These are phyloP conservation scores for Diaporthe citrichinensis DNA, from an alignment of 2,329 filamentous ascomycete genomes.

Conservation along the genomic window DNA sequence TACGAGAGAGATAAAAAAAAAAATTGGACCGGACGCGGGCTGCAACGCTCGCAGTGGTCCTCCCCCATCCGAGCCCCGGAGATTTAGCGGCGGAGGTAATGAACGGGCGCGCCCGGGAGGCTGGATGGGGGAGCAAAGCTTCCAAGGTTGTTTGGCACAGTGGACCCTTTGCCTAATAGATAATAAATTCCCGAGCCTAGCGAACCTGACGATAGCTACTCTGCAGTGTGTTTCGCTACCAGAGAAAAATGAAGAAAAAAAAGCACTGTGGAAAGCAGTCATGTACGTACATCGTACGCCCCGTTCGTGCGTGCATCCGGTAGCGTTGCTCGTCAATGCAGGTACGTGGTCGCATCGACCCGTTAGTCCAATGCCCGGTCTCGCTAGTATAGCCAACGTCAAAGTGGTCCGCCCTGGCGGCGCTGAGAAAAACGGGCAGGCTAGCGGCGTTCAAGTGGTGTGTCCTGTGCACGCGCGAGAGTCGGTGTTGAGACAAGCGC, in stretches of 20 bases:
- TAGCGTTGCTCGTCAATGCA: constrained; percentile 31
- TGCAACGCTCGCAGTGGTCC: neutral
- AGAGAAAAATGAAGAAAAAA: neutral
- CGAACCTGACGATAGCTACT: neutral
- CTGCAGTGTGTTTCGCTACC: constrained; percentile 19
- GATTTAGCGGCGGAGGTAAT: neutral
- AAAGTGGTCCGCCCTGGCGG: constrained; percentile 12
- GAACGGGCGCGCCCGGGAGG: neutral
- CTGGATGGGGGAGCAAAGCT: neutral
- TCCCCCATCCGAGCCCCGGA: constrained; percentile 16
- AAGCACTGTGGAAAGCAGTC: neutral
- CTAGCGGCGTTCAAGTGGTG: constrained; percentile 1
- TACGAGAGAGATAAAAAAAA: neutral
- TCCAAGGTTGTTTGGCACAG: constrained; percentile 1
- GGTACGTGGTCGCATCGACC: constrained; percentile 22
- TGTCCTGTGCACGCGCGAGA: constrained; percentile 27
- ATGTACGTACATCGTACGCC: neutral
- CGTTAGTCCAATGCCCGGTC: neutral
- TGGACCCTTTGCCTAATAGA: constrained; percentile 25
- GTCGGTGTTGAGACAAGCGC: constrained; percentile 4
- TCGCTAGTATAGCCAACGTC: constrained; percentile 27
- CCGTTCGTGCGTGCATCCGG: constrained; percentile 2
- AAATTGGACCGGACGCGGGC: neutral
- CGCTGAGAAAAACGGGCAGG: constrained; percentile 29
- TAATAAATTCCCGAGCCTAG: constrained; percentile 13